phyloP scores from a whole-genome alignment of 2,329 filamentous ascomycete species.

The Calonectria hongkongensis region DNA sequence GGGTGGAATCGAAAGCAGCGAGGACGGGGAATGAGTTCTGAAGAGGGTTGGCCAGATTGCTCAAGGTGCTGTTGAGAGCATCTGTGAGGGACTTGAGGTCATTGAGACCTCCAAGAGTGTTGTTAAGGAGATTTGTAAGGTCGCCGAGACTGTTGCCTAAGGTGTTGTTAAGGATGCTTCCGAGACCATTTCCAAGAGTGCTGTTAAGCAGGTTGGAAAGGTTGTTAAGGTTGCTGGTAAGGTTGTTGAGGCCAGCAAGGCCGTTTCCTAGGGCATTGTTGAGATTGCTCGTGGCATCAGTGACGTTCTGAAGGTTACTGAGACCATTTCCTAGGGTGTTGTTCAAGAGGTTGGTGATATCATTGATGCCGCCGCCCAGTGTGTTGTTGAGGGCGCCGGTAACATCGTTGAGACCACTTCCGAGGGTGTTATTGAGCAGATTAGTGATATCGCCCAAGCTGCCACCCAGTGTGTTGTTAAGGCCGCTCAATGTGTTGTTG shows the following conservation, averaged over 20 bases:
- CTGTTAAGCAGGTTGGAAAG: slow-evolving; percentile 19
- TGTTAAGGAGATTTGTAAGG: slow-evolving; percentile 24
- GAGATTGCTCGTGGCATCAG: neutral
- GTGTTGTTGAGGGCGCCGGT: slow-evolving; percentile 11
- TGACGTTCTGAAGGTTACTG: neutral
- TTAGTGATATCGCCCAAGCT: slow-evolving; percentile 2
- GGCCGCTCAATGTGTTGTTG: slow-evolving; percentile 5
- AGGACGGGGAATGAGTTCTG: slow-evolving; percentile 15
- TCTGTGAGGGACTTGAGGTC: slow-evolving; percentile 23
- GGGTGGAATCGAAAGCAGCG: neutral
- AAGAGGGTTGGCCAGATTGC: slow-evolving; percentile 7
- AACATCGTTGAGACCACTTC: slow-evolving; percentile 12
- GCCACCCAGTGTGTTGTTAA: slow-evolving; percentile 1
- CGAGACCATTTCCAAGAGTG: slow-evolving; percentile 14
- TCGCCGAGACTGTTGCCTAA: slow-evolving; percentile 24
- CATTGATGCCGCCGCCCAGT: slow-evolving; percentile 5
- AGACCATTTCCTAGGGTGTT: slow-evolving; percentile 17
- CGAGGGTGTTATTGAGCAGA: slow-evolving; percentile 10
- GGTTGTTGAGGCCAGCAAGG: slow-evolving; percentile 10
- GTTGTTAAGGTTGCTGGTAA: slow-evolving; percentile 2
- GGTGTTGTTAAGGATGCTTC: slow-evolving; percentile 1
- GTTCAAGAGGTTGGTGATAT: slow-evolving; percentile 23
- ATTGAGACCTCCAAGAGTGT: slow-evolving; percentile 18
- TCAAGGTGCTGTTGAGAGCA: slow-evolving; percentile 14
- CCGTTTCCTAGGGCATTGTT: slow-evolving; percentile 13